Conservation (phyloP, 805 yeast species). For the Spathaspora boniae region DNA sequence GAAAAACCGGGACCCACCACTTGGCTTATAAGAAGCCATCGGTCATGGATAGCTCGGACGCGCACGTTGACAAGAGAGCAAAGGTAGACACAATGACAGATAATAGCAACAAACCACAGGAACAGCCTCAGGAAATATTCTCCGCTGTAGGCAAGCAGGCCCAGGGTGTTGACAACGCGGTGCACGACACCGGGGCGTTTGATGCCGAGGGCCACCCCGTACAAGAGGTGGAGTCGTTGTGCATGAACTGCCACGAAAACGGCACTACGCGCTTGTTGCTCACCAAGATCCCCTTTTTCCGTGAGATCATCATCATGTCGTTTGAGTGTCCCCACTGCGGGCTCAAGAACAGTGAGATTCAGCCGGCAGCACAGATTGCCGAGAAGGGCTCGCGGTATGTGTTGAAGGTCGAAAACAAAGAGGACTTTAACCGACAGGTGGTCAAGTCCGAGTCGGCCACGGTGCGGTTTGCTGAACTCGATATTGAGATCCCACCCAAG, state of each 20-base stretch:
- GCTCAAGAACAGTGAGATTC: conserved; percentile 85
- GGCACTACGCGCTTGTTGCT: conserved; percentile 82
- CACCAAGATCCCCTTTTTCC: conserved; percentile 87
- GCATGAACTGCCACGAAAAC: conserved; percentile 90
- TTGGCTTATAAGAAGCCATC: conserved; percentile 9
- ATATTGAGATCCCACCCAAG: conserved; percentile 92
- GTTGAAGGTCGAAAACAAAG: conserved; percentile 60
- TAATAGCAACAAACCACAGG: conserved; percentile 1
- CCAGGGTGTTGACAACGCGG: conserved; percentile 33
- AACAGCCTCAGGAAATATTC: conserved; percentile 19
- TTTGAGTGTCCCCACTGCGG: conserved; percentile 96
- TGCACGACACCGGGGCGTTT: conserved; percentile 67
- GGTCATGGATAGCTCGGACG: conserved; percentile 10
- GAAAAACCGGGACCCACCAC: conserved; percentile 22
- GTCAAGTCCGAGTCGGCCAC: conserved; percentile 86
- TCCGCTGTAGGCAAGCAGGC: conserved; percentile 41
- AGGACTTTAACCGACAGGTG: conserved; percentile 85
- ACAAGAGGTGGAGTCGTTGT: conserved; percentile 89
- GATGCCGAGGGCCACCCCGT: conserved; percentile 92
- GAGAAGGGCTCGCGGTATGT: conserved; percentile 79
- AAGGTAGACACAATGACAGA: conserved; percentile 13
- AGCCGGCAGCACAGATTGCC: conserved; percentile 91
- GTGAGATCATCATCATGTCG: conserved; percentile 90
- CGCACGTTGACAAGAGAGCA: conserved; percentile 13
- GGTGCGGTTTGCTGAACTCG: conserved; percentile 77